Base-by-base conservation (phyloP, 2,329 filamentous ascomycete genomes). In the Dissoconium aciculare region DNA sequence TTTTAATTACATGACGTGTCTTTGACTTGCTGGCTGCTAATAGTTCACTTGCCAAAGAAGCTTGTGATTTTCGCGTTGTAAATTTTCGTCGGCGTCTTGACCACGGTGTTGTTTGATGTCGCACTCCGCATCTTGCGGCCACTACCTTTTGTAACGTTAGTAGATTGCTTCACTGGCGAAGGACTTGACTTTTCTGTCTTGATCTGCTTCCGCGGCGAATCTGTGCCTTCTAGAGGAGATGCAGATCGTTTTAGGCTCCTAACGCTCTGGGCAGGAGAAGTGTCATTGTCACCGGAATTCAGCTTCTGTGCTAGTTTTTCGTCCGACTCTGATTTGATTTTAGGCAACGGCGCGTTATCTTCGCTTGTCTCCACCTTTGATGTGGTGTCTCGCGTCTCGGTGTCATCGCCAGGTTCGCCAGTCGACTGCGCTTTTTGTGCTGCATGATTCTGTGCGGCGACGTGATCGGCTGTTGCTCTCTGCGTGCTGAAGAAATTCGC, bases 401-500 rank as follows among this genome's bases (percentile, higher is more conserved):
- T 54, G 26, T 40, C 41, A 39, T 63, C 60, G 34, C 56, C 47
- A 28, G 44, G 36, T n/a, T 63, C 60, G n/a, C n/a, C 8, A 8
- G 19, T 23, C 8, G 8, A 23, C 29, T 61, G 51, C 33, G 57
- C 48, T 38, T 62, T 52, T 31, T 50, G 38, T 11, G 45, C 42
- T 16, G 47, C 42, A 41, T 54, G 38, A 30, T 53, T 43, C 37
- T 53, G 51, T 15, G 53, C 50, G 30, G 50, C 50, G 23, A 54
- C 43, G n/a, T 40, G 44, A 31, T 46, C 46, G 1, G 43, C 42
- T n/a, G 41, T 45, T 32, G 59, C 60, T 32, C 55, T 55, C 38
- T 66, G 63, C 25, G 72, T 78, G 5, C 67, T 67, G 49, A 95
- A 95, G 62, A 93, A 94, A 46, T 93, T 93, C 27, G 79, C 80